Evolutionary conservation across 2,329 filamentous ascomycete species (phyloP).

Genomic region (Monosporascus ibericus): DNA sequence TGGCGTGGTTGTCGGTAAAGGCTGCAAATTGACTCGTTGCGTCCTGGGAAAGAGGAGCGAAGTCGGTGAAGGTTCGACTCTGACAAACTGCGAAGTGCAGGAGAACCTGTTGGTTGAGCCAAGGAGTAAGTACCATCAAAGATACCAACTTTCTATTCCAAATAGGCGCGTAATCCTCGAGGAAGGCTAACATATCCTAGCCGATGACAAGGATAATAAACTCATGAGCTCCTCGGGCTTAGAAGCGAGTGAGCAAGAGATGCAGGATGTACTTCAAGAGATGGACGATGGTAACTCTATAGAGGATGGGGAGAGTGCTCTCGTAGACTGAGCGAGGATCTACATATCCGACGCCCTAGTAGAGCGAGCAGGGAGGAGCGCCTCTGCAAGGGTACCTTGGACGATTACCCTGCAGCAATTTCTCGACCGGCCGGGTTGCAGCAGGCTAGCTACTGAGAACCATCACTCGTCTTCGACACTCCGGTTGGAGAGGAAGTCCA

Average conservation of each 20-base stretch:
- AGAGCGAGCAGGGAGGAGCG: background rate
- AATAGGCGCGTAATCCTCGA: slow-evolving; percentile 3
- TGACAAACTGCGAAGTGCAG: slow-evolving; percentile 89
- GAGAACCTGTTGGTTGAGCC: slow-evolving; percentile 81
- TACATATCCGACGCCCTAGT: background rate
- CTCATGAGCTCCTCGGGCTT: slow-evolving; percentile 62
- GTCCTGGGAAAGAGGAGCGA: slow-evolving; percentile 76
- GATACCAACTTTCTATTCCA: slow-evolving; percentile 3
- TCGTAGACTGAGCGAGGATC: slow-evolving; percentile 6
- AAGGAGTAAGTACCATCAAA: slow-evolving; percentile 48
- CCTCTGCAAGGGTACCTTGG: background rate
- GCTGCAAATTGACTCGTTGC: slow-evolving; percentile 79
- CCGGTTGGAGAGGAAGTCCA: background rate
- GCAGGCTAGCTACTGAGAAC: no score
- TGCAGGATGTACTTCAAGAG: slow-evolving; percentile 45
- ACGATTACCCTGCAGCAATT: slow-evolving; percentile 1
- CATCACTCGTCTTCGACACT: background rate
- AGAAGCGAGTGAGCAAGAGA: slow-evolving; percentile 58
- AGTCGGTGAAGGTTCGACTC: slow-evolving; percentile 72
- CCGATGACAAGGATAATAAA: slow-evolving; percentile 61
- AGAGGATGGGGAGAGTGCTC: slow-evolving; percentile 3
- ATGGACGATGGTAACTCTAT: slow-evolving; percentile 30
- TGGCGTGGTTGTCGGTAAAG: slow-evolving; percentile 75
- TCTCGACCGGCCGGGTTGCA: background rate
- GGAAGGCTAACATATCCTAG: slow-evolving; percentile 31